Percentiles rank a stretch among this genome's conserved stretches.
Conservation (phyloP, 2,329 filamentous ascomycete species). For the Ascochyta clinopodiicola region DNA sequence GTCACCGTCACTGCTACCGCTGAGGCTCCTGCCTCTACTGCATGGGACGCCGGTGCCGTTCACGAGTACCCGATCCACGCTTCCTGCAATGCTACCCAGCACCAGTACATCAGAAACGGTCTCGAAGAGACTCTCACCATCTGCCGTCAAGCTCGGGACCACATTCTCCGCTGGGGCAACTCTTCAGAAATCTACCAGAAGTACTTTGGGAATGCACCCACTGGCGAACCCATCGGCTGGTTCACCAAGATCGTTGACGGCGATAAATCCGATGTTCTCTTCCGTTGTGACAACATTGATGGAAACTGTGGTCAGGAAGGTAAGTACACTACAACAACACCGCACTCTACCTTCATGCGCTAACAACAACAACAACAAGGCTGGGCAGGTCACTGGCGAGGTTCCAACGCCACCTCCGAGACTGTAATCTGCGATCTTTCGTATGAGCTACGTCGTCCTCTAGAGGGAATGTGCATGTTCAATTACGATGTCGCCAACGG, state of each 20-base stretch:
- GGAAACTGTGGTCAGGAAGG: conserved; percentile 61
- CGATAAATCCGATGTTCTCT: conserved; percentile 64
- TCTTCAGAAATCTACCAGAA: conserved; percentile 66
- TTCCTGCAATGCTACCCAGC: conserved; percentile 70
- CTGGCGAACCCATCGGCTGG: conserved; percentile 66
- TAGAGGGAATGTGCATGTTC: conserved; percentile 65
- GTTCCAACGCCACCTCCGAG: conserved; percentile 67
- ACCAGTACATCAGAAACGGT: conserved; percentile 61
- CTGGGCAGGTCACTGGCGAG: conserved; percentile 73
- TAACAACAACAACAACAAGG: conserved; percentile 53
- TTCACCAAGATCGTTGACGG: conserved; percentile 66
- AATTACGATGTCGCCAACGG: conserved; percentile 68
- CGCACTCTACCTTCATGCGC: background rate
- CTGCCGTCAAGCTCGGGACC: conserved; percentile 67
- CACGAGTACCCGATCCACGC: conserved; percentile 62
- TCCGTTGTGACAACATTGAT: conserved; percentile 74
- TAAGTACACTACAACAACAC: conserved; percentile 14
- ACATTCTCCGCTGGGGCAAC: conserved; percentile 65
- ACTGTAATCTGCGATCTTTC: conserved; percentile 73
- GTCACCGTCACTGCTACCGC: conserved; percentile 30
- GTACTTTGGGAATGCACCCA: conserved; percentile 69
- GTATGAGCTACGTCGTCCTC: conserved; percentile 62
- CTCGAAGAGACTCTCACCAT: conserved; percentile 66
- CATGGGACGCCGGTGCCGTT: conserved; percentile 50
- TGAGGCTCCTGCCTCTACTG: conserved; percentile 26